Conservation (phyloP, 2,329 filamentous ascomycete species). For the Penicillium crustosum region DNA sequence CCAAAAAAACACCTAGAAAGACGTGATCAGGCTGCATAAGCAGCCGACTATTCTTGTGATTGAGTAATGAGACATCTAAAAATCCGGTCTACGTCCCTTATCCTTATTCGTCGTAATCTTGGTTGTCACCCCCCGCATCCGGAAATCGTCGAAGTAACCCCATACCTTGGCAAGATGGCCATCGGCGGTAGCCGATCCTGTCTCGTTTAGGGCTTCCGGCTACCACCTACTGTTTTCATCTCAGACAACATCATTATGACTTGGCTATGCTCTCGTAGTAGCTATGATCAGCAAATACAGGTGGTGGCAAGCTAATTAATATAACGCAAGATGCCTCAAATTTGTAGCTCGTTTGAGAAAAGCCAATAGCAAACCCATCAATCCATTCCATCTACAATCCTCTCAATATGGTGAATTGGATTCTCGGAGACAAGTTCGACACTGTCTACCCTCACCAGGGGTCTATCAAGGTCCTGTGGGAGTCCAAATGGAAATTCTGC, state of each 20-base stretch:
- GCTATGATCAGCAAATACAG: background rate
- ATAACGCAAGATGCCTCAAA: background rate
- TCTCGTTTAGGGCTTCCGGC: background rate
- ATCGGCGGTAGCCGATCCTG: background rate
- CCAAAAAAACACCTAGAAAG: too few relatives aligned
- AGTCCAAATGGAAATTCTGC: constrained; percentile 72
- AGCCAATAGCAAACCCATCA: background rate
- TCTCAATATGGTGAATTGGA: constrained; percentile 31
- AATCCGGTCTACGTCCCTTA: background rate
- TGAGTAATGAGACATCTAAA: background rate
- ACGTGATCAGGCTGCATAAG: too few relatives aligned
- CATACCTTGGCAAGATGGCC: background rate
- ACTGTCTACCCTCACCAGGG: constrained; percentile 57
- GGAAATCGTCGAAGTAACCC: background rate
- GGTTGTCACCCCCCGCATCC: constrained; percentile 4
- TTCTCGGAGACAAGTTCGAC: constrained; percentile 50
- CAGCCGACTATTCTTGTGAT: background rate
- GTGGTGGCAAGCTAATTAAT: background rate
- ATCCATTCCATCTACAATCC: background rate
- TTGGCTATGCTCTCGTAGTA: background rate
- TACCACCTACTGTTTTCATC: constrained; percentile 3
- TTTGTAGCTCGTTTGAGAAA: background rate
- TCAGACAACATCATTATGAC: background rate
- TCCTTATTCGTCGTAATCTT: background rate
- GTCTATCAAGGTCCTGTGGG: constrained; percentile 65